Conservation (phyloP, 2,329 filamentous ascomycete species). For the Exophiala viscosa region DNA sequence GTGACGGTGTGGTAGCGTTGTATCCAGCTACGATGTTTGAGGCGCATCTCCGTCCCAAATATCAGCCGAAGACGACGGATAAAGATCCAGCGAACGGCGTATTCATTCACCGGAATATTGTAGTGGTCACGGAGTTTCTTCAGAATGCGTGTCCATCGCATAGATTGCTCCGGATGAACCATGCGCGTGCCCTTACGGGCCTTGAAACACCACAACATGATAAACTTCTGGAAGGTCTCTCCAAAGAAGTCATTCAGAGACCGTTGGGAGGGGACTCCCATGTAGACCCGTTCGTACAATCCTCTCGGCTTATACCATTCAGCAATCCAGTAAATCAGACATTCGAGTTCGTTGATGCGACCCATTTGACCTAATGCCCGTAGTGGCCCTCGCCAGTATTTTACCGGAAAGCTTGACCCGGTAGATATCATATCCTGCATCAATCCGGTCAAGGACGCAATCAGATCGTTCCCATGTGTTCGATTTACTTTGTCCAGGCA, state of each 20-base stretch:
- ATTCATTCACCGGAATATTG: conserved; percentile 17
- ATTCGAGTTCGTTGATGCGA: conserved; percentile 14
- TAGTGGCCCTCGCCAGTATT: conserved; percentile 56
- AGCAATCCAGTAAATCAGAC: conserved; percentile 22
- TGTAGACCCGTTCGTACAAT: neutral
- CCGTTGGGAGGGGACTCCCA: conserved; percentile 3
- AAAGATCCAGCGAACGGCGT: conserved; percentile 14
- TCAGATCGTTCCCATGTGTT: conserved; percentile 4
- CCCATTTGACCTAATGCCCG: conserved; percentile 49
- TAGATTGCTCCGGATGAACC: conserved; percentile 15
- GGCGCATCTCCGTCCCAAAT: conserved; percentile 6
- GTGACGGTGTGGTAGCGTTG: conserved; percentile 4
- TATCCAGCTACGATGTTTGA: conserved; percentile 4
- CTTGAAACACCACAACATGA: conserved; percentile 50
- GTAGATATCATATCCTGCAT: conserved; percentile 47
- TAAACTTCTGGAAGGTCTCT: conserved; percentile 42
- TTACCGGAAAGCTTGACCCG: conserved; percentile 41
- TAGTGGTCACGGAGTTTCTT: conserved; percentile 19
- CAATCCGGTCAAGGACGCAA: conserved; percentile 45
- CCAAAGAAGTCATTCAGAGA: conserved; percentile 42
- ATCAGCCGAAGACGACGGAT: conserved; percentile 13
- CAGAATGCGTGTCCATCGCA: conserved; percentile 22
- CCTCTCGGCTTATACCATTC: conserved; percentile 17
- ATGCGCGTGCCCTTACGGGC: conserved; percentile 11
- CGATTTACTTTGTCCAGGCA: neutral